phyloP scores from a whole-genome alignment of 495 filamentous ascomycete genomes.

The Durotheca rogersii region DNA sequence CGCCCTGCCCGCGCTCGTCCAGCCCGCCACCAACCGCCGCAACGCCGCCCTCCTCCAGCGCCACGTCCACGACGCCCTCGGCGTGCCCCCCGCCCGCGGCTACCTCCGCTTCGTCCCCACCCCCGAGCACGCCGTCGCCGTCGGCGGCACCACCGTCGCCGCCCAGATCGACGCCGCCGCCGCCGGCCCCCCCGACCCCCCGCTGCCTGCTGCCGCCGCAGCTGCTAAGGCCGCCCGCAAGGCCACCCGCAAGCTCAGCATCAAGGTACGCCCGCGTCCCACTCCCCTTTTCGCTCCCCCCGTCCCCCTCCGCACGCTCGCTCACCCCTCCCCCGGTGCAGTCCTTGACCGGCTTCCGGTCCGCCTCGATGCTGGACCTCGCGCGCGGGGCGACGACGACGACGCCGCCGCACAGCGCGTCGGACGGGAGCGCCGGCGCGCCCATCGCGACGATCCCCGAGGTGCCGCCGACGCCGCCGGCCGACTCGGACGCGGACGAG shows the following conservation, averaged over 20 bases:
- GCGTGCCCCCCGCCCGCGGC: constrained; percentile 63
- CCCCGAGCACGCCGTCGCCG: constrained; percentile 68
- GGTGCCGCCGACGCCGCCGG: constrained; percentile 36
- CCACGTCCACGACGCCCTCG: constrained; percentile 66
- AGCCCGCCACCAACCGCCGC: constrained; percentile 77
- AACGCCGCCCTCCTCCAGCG: constrained; percentile 73
- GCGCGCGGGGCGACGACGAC: constrained; percentile 27
- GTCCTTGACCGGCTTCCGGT: constrained; percentile 33
- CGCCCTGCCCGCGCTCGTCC: constrained; percentile 65
- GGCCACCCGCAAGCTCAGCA: constrained; percentile 29
- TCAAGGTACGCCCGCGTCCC: constrained; percentile 26
- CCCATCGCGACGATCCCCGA: constrained; percentile 35
- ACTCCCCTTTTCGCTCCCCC: constrained; percentile 21
- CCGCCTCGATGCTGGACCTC: constrained; percentile 30
- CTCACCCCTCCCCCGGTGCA: constrained; percentile 23
- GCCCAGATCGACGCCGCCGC: constrained; percentile 70
- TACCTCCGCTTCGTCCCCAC: constrained; percentile 69
- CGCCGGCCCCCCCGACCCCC: too few relatives aligned
- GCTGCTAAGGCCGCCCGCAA: too few relatives aligned
- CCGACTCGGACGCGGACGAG: constrained; percentile 33
- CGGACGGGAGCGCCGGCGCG: constrained; percentile 31
- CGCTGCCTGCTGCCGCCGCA: too few relatives aligned
- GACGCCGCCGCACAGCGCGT: constrained; percentile 30
- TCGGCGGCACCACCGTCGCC: constrained; percentile 65
- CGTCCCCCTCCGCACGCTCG: neutral